Conservation (phyloP, 305 asterid genomes). For the Fraxinus sp. region DNA sequence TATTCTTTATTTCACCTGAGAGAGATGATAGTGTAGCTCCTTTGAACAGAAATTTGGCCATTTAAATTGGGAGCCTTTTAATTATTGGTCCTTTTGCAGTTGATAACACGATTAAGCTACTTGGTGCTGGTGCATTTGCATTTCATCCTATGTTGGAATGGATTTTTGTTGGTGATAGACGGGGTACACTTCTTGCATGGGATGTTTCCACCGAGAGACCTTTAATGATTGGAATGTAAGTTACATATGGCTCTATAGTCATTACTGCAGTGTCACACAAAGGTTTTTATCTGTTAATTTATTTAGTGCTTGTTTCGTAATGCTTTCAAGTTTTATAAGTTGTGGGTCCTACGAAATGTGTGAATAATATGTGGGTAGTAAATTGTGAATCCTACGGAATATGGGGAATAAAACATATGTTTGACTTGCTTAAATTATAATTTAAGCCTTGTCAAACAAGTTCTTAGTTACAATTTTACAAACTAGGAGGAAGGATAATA, state of each 20-base stretch:
- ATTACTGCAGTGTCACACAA: background rate
- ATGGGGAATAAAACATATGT: background rate
- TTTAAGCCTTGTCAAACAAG: background rate
- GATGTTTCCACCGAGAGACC: conserved; percentile 99
- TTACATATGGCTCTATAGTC: conserved; percentile 19
- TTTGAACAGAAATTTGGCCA: conserved; percentile 16
- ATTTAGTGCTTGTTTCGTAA: background rate
- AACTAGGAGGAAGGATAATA: background rate
- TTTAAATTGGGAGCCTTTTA: conserved; percentile 20
- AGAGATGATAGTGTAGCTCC: conserved; percentile 21
- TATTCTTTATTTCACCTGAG: conserved; percentile 21
- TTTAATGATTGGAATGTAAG: conserved; percentile 99
- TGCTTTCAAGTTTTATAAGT: background rate
- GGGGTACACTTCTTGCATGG: conserved; percentile 99
- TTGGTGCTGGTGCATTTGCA: conserved; percentile 98
- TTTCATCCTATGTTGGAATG: conserved; percentile 97
- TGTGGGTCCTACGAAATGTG: background rate
- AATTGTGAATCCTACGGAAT: background rate
- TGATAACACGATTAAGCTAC: conserved; percentile 92
- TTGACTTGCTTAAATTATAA: background rate
- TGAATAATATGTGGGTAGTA: background rate
- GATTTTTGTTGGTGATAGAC: conserved; percentile 98
- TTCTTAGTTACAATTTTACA: background rate
- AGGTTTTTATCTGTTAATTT: background rate
- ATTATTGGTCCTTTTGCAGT: conserved; percentile 51